Conservation (phyloP, 306 rosid species). For the Urtica urens region DNA sequence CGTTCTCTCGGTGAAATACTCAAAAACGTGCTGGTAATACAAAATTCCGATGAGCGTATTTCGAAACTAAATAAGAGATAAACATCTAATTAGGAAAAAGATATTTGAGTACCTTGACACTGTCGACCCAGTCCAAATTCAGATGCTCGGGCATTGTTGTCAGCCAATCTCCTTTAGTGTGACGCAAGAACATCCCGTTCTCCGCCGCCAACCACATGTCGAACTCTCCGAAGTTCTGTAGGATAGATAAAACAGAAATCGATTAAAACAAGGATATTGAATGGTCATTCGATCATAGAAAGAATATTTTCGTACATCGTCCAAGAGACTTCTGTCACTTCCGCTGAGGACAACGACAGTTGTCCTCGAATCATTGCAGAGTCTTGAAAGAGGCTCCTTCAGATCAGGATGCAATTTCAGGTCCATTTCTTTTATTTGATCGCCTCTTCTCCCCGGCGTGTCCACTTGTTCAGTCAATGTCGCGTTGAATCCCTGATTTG, state of each 20-base stretch:
- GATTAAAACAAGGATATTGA: slow-evolving; percentile 16
- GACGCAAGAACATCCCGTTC: slow-evolving; percentile 84
- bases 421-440: slow-evolving; percentile 81
- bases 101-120: slow-evolving; percentile 52
- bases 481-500: slow-evolving; percentile 73
- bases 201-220: slow-evolving; percentile 97
- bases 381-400: slow-evolving; percentile 46
- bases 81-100: slow-evolving; percentile 7
- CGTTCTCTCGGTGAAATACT: slow-evolving; percentile 82
- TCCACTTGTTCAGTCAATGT: slow-evolving; percentile 88
- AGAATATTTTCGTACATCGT: slow-evolving; percentile 48
- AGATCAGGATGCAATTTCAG: slow-evolving; percentile 72
- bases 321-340: slow-evolving; percentile 55
- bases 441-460: slow-evolving; percentile 60
- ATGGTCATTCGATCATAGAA: slow-evolving; percentile 10
- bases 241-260: slow-evolving; percentile 2
- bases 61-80: slow-evolving; percentile 11
- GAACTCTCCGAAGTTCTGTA: slow-evolving; percentile 70
- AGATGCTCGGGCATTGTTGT: slow-evolving; percentile 96
- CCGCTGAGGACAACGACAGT: slow-evolving; percentile 91
- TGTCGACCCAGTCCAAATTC: slow-evolving; percentile 93
- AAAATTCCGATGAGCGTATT: slow-evolving; percentile 13
- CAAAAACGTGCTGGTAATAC: slow-evolving; percentile 69
- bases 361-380: slow-evolving; percentile 65
- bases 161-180: slow-evolving; percentile 82